Percentiles rank a stretch among this genome's conserved stretches.
Evolutionary conservation across 306 rosid species (phyloP).

Genomic region (cucumber (Cucumis sativus)): Cucumber_9930_V3 NC_026656.2:12808001-12808500

Average conservation of each 20-base stretch:
- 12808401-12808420: slow-evolving; percentile 94
- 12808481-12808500: slow-evolving; percentile 93
- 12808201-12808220: slow-evolving; percentile 90
- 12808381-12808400: slow-evolving; percentile 93
- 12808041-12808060: slow-evolving; percentile 67
- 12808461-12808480: slow-evolving; percentile 86
- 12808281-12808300: slow-evolving; percentile 88
- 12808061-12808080: slow-evolving; percentile 31
- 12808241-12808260: slow-evolving; percentile 93
- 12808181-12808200: slow-evolving; percentile 94
- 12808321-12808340: slow-evolving; percentile 91
- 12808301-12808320: slow-evolving; percentile 95
- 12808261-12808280: slow-evolving; percentile 83
- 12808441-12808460: slow-evolving; percentile 95
- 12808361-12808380: slow-evolving; percentile 79
- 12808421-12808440: slow-evolving; percentile 86
- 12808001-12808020: slow-evolving; percentile 72
- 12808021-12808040: slow-evolving; percentile 93
- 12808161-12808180: slow-evolving; percentile 84
- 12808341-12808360: slow-evolving; percentile 70
- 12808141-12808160: slow-evolving; percentile 85
- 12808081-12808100: slow-evolving; percentile 59
- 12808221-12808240: slow-evolving; percentile 95
- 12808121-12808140: slow-evolving; percentile 68
- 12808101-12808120: slow-evolving; percentile 88